Percentiles rank a stretch among this genome's conserved stretches.
Evolutionary conservation across 768 basidiomycete genomes (phyloP).

Genomic region (Hemileccinum impolitum): DNA sequence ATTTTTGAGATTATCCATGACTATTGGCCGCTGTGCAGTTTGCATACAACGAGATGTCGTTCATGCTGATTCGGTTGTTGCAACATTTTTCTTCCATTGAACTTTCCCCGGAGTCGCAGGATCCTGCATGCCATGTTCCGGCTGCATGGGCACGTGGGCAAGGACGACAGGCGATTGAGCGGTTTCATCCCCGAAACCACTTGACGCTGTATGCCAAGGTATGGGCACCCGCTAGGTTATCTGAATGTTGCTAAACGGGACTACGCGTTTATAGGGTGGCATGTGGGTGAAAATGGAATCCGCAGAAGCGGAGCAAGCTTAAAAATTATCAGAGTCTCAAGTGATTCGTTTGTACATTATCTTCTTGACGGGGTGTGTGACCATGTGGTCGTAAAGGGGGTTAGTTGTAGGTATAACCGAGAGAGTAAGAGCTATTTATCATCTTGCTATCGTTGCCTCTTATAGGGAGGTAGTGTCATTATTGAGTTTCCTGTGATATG

Average conservation of each 20-base stretch:
- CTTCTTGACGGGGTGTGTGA: too few species aligned
- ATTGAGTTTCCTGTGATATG: background rate
- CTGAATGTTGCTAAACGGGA: background rate
- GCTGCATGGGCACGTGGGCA: conserved; percentile 22
- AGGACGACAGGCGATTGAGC: conserved; percentile 27
- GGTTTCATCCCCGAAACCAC: conserved; percentile 26
- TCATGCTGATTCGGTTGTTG: conserved; percentile 30
- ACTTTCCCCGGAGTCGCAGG: conserved; percentile 27
- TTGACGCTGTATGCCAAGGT: conserved; percentile 38
- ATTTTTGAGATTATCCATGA: too few species aligned
- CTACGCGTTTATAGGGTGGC: conserved; percentile 34
- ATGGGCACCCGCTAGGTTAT: conserved; percentile 4
- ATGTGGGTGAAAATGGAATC: conserved; percentile 45
- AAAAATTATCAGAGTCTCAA: too few species aligned
- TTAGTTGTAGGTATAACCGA: too few species aligned
- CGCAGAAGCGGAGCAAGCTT: conserved; percentile 13
- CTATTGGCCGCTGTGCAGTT: conserved; percentile 24
- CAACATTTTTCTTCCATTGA: conserved; percentile 25
- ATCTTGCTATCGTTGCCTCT: too few species aligned
- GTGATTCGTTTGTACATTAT: too few species aligned
- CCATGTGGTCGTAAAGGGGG: too few species aligned
- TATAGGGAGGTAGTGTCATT: background rate
- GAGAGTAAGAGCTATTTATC: too few species aligned
- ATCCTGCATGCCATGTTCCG: conserved; percentile 25
- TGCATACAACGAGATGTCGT: conserved; percentile 34